Percentiles rank a stretch among this genome's conserved stretches.
These are phyloP conservation scores for Basipetospora chlamydospora DNA, from an alignment of 2,329 filamentous ascomycete genomes.

Conservation along the genomic window DNA sequence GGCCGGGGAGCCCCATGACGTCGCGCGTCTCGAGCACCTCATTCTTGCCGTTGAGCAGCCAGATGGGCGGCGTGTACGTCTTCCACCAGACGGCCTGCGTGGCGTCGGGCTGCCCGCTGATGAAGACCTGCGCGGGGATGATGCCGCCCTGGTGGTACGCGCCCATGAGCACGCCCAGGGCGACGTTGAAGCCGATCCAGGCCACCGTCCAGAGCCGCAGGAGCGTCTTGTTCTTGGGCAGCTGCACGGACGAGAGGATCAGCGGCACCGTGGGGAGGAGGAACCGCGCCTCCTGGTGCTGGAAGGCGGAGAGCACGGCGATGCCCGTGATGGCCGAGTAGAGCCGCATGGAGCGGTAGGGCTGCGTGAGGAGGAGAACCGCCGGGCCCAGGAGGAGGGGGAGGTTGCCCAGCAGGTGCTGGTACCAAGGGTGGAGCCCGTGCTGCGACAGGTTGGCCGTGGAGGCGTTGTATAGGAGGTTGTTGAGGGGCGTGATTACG, in stretches of 20 bases:
- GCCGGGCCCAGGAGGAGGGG: conserved; percentile 58
- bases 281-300: conserved; percentile 71
- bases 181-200: conserved; percentile 57
- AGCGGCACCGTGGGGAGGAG: conserved; percentile 61
- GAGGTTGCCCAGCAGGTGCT: conserved; percentile 60
- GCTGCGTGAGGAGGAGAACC: conserved; percentile 40
- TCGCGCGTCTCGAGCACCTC: conserved; percentile 56
- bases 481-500: conserved; percentile 64
- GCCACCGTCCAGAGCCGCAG: conserved; percentile 39
- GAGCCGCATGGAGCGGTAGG: conserved; percentile 45
- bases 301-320: conserved; percentile 55
- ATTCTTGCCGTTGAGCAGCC: conserved; percentile 65
- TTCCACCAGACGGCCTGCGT: conserved; percentile 72
- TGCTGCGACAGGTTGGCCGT: conserved; percentile 58
- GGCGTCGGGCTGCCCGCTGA: conserved; percentile 55
- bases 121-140: conserved; percentile 59
- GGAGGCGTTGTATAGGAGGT: conserved; percentile 59
- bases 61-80: conserved; percentile 68
- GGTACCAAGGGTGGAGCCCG: conserved; percentile 66
- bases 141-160: conserved; percentile 69
- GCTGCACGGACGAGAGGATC: conserved; percentile 56
- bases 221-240: conserved; percentile 40
- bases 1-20: conserved; percentile 56
- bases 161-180: conserved; percentile 62
- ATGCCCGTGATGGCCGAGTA: conserved; percentile 63